Conservation (phyloP, 179 eudicot genomes). For the Spinacia oleracea region DNA sequence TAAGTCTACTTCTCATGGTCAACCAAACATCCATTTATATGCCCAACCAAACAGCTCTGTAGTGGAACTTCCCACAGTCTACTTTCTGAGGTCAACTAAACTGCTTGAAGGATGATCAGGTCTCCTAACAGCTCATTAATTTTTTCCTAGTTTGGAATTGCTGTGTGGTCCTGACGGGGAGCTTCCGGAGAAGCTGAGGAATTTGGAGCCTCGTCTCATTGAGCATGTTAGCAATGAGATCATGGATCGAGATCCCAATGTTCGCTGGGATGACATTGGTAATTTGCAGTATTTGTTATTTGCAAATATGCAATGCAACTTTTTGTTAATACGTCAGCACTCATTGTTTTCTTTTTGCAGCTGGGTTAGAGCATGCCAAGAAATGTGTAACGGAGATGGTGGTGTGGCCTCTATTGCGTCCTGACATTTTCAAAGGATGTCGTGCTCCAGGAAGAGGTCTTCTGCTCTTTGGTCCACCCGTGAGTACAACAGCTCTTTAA, state of each 20-base stretch:
- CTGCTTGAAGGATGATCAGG: neutral
- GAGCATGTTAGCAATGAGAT: constrained; percentile 97
- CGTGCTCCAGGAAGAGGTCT: constrained; percentile 99
- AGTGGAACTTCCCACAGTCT: neutral
- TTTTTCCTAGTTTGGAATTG: constrained; percentile 72
- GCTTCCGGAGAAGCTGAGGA: constrained; percentile 92
- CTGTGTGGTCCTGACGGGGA: constrained; percentile 97
- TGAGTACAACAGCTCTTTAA: constrained; percentile 42
- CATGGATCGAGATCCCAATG: constrained; percentile 96
- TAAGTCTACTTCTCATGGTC: neutral
- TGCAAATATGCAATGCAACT: neutral
- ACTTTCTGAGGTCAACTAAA: neutral
- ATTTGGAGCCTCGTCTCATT: constrained; percentile 94
- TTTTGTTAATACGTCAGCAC: constrained; percentile 3
- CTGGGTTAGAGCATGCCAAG: constrained; percentile 97
- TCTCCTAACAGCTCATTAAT: constrained; percentile 12
- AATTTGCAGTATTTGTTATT: constrained; percentile 23
- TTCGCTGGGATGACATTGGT: constrained; percentile 99
- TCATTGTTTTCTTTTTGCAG: constrained; percentile 41
- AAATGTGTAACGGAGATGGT: constrained; percentile 99
- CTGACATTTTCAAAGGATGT: constrained; percentile 95
- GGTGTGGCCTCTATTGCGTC: constrained; percentile 93
- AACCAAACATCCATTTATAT: neutral
- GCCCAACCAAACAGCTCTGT: neutral
- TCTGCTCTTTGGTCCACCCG: constrained; percentile 98